Conservation (phyloP, 768 basidiomycete genomes). For the Lentinula raphanica region DNA sequence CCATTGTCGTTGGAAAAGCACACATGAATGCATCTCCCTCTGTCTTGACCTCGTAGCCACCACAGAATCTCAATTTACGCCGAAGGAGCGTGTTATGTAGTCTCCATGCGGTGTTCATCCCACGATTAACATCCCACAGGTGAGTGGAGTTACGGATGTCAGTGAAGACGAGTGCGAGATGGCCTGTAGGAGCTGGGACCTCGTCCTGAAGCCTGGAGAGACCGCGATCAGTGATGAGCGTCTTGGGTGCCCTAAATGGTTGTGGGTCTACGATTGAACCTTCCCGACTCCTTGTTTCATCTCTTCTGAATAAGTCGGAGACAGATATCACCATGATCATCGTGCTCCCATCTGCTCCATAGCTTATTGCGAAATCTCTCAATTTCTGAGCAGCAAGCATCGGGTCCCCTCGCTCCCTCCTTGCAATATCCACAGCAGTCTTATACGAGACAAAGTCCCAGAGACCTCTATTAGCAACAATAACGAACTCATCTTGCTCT, state of each 20-base stretch:
- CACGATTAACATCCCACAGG: constrained; percentile 92
- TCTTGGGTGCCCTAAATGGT: constrained; percentile 29
- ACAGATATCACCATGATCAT: constrained; percentile 98
- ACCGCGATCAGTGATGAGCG: constrained; percentile 51
- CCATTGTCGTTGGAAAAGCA: constrained; percentile 84
- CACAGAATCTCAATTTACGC: constrained; percentile 79
- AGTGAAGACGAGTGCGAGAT: constrained; percentile 92
- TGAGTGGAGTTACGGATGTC: constrained; percentile 97
- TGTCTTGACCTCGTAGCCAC: constrained; percentile 98
- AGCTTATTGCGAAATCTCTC: constrained; percentile 93
- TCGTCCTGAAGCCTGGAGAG: constrained; percentile 68
- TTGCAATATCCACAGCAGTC: constrained; percentile 93
- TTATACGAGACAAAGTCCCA: constrained; percentile 96
- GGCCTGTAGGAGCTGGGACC: constrained; percentile 79
- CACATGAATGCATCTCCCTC: constrained; percentile 99
- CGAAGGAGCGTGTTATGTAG: constrained; percentile 86
- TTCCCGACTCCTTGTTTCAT: constrained; percentile 16
- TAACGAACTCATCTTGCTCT: constrained; percentile 91
- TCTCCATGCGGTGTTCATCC: constrained; percentile 91
- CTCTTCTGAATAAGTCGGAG: constrained; percentile 61
- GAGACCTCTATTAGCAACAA: constrained; percentile 86
- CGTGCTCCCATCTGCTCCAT: constrained; percentile 86
- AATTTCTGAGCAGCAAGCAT: constrained; percentile 93
- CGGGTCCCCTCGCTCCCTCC: constrained; percentile 54
- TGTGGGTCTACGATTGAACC: constrained; percentile 42